Evolutionary conservation across 31 red algal species (phyloP), one percentile per base, ranked within the genome.

Genomic region (Bonnemaisonia californica): DNA sequence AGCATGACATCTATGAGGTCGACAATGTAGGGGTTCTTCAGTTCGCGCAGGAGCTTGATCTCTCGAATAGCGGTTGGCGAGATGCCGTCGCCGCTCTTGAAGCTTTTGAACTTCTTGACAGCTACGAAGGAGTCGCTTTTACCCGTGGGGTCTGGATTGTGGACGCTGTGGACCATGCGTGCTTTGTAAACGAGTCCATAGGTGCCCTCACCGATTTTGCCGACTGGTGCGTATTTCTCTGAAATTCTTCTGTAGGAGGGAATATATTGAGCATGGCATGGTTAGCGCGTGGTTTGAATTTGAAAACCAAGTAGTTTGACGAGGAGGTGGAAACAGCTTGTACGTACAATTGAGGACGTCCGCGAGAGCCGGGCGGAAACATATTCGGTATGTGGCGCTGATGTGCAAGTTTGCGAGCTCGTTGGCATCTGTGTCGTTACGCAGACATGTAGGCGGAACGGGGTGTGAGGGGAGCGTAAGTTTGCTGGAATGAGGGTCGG

Each of bases 171-270:
- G 22, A 82, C 71, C 13, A 77, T 69, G 62, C 85, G 85, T 47
- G 89, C 89, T 71, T 93, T 97, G 86, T 97, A 97, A 12, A 97
- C 94, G 47, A 92, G 81, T 1, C 94, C 94, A 74, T 97, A 97
- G 7, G 94, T 97, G n/a, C 94, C 94, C 57, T 91, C 94, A 4
- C 94, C 89, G 28, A 97, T 97, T 80, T 93, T 91, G 3, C 89
- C 89, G 3, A 97, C 80, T 2, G 89, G 85, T 29, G 79, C 87
- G 73, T 97, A 97, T 51, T 91, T 91, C 55, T 95, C 92, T 0
- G 83, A 78, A 12, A 87, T 93, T 54, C 88, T 77, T 42, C 77
- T 82, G 67, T 26, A 56, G 41, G 26, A 70, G 24, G 24, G 39
- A 23, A 18, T 48, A 13, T 41, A 9, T 13, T 3, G 70, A 47